Base-by-base conservation (phyloP, 805 yeast species). In the Danielozyma ontarioensis region DNA sequence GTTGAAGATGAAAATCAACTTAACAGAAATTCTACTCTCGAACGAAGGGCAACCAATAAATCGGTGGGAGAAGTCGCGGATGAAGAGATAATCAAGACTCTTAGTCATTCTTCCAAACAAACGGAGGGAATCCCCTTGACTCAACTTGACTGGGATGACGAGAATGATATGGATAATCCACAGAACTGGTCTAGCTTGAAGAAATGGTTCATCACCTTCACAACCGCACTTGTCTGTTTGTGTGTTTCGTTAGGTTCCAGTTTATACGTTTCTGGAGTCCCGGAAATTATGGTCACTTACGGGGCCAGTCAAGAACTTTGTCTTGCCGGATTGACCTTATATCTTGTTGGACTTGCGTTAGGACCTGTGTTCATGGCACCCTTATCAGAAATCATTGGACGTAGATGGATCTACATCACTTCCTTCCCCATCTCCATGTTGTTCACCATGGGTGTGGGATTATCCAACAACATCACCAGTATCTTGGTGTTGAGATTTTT, bases 161-260 rank as follows among this genome's bases (percentile, higher is more conserved):
- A 78, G 1, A 67, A 59, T 19, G 89, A 83, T 51, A 66, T 63
- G 31, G 84, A 51, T 17, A 75, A 80, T 50, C 90, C 90, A 8
- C 67, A 66, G 37, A 82, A 81, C 50, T 83, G 88, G 88, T 70
- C 84, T 3, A 17, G 32, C 3, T 61, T 72, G 72, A 78, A 71
- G 51, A 78, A 72, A 57, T 81, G 89, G 88, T 51, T 53, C 26
- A 59, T 74, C 36, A 81, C 89, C 1, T 71, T 78, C 76, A 68
- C 76, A 4, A 74, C 79, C 11, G 87, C 88, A 2, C 38, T 64
- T 15, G 61, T 77, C 30, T 82, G 89, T 64, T 64, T 83, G 23
- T 82, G 77, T 22, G 81, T 81, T 21, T 76, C 88, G 0, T 70
- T 83, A 52, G 90, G 93, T 16, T 80, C 89, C 0, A 83, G 90